These are phyloP conservation scores for Skeletonema marinoi DNA, from an alignment of 108 stramenopile species.

Conservation along the genomic window DNA sequence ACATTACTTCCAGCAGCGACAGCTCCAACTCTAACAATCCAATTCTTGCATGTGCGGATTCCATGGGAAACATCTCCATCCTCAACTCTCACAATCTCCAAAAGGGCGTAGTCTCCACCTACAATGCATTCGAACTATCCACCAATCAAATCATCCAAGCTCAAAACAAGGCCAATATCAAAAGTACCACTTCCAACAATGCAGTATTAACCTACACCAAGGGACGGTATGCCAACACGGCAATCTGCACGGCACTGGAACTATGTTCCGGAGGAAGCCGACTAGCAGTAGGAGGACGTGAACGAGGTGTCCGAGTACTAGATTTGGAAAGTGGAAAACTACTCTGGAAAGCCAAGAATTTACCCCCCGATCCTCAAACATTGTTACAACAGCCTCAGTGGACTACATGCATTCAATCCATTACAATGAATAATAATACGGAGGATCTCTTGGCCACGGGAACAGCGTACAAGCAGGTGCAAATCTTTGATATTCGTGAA, in stretches of 20 bases:
- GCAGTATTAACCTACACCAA: constrained; percentile 62
- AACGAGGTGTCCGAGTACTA: constrained; percentile 65
- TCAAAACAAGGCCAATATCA: constrained; percentile 9
- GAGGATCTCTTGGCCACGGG: constrained; percentile 67
- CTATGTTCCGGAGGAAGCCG: constrained; percentile 33
- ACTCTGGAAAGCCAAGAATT: constrained; percentile 84
- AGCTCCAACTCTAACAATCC: background rate
- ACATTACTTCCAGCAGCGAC: background rate
- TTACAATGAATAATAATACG: constrained; percentile 26
- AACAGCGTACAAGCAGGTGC: constrained; percentile 82
- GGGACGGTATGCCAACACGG: constrained; percentile 54
- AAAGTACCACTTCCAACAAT: background rate
- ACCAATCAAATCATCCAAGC: background rate
- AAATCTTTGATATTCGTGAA: constrained; percentile 79
- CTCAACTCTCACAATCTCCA: constrained; percentile 7
- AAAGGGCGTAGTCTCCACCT: constrained; percentile 29
- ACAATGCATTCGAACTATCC: constrained; percentile 16
- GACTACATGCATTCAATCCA: constrained; percentile 70
- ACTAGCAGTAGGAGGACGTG: constrained; percentile 76
- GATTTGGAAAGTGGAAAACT: constrained; percentile 68
- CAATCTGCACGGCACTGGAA: constrained; percentile 65
- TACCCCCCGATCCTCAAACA: constrained; percentile 86
- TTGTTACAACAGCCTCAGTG: constrained; percentile 81
- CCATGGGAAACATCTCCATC: constrained; percentile 31
- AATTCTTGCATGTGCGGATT: constrained; percentile 29